Conservation (phyloP, 2,329 filamentous ascomycete species). For the Nemania sp. region DNA sequence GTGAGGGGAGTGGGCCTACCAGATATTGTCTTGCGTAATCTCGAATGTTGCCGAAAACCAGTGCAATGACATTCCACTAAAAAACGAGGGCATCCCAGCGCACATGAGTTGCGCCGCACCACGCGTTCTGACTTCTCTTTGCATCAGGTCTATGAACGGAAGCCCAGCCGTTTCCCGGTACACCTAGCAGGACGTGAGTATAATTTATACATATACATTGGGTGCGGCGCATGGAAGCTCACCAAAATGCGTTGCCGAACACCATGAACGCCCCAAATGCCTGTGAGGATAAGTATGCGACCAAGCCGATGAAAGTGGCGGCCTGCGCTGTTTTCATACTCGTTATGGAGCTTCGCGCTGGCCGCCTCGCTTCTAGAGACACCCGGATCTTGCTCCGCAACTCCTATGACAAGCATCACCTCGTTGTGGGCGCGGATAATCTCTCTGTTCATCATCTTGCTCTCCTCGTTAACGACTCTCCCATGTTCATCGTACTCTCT, state of each 20-base stretch:
- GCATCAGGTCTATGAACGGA: constrained; percentile 51
- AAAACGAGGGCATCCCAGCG: constrained; percentile 46
- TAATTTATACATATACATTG: not conserved
- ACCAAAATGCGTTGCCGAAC: constrained; percentile 59
- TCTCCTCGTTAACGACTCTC: constrained; percentile 58
- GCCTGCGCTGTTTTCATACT: constrained; percentile 53
- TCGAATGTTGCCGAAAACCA: constrained; percentile 31
- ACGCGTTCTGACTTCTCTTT: constrained; percentile 40
- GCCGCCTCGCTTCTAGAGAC: constrained; percentile 44
- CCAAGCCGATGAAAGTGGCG: constrained; percentile 42
- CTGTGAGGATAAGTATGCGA: constrained; percentile 46
- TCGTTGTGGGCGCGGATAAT: constrained; percentile 65
- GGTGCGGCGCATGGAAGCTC: constrained; percentile 17
- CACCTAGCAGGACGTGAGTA: constrained; percentile 43
- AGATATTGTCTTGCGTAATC: constrained; percentile 27
- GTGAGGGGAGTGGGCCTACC: constrained; percentile 29
- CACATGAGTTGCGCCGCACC: constrained; percentile 41
- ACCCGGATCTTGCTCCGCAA: constrained; percentile 57
- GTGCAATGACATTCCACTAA: constrained; percentile 41
- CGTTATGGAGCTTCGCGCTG: constrained; percentile 46
- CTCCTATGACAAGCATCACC: constrained; percentile 65
- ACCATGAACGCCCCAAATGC: constrained; percentile 56
- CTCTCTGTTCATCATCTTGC: constrained; percentile 58
- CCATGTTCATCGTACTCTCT: constrained; percentile 60
- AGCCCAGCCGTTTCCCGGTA: constrained; percentile 55